A percentile compares a stretch with the other conserved stretches of the same genome.
phyloP scores from a whole-genome alignment of 2,329 filamentous ascomycete species.

The Cytospora leucostoma region DNA sequence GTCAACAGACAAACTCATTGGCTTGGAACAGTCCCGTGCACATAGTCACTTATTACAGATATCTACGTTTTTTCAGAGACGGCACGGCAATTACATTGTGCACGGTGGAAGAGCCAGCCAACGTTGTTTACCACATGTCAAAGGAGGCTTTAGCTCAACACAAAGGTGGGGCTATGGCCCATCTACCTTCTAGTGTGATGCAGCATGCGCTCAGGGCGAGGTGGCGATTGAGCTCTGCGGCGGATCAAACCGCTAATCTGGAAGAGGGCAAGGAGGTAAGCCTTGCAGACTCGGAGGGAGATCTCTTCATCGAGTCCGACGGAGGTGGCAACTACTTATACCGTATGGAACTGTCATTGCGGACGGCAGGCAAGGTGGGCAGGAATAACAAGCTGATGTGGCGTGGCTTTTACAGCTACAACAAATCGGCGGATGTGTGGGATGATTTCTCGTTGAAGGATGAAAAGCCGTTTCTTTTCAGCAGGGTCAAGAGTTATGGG shows the following conservation, averaged over 20 bases:
- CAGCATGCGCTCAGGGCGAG: constrained; percentile 64
- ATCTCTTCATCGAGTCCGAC: constrained; percentile 83
- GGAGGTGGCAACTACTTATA: constrained; percentile 81
- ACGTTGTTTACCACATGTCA: constrained; percentile 83
- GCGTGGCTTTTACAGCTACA: constrained; percentile 91
- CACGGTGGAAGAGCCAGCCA: constrained; percentile 77
- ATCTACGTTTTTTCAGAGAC: constrained; percentile 91
- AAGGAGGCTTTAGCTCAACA: constrained; percentile 64
- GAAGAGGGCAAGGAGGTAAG: constrained; percentile 35
- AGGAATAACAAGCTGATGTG: constrained; percentile 87
- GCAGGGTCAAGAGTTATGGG: constrained; percentile 65
- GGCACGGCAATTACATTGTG: constrained; percentile 80
- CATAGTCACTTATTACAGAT: constrained; percentile 97
- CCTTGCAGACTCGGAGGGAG: constrained; percentile 57
- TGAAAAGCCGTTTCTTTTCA: constrained; percentile 65
- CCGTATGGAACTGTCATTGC: constrained; percentile 74
- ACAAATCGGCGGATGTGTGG: constrained; percentile 87
- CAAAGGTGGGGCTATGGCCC: constrained; percentile 40
- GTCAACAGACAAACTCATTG: constrained; percentile 69
- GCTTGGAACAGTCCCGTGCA: constrained; percentile 84
- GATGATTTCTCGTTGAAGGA: constrained; percentile 71
- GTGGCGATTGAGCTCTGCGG: constrained; percentile 49
- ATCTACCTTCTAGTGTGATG: constrained; percentile 59
- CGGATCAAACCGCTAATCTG: constrained; percentile 31
- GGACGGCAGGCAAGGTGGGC: constrained; percentile 60